phyloP scores from a whole-genome alignment of 2,329 filamentous ascomycete genomes.

The Fusarium continuum region DNA sequence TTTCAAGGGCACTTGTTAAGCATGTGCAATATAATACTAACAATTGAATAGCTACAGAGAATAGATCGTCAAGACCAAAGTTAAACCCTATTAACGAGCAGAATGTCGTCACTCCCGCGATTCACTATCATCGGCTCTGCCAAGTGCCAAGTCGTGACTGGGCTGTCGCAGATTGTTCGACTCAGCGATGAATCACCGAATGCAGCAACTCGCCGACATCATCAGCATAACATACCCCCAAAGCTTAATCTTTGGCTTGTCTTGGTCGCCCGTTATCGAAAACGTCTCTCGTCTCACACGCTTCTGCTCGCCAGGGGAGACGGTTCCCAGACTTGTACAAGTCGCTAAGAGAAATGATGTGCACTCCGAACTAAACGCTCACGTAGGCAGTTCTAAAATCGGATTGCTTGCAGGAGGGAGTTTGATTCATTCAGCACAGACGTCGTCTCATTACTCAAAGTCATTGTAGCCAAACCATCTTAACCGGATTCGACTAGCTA shows the following conservation, averaged over 20 bases:
- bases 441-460: slow-evolving; percentile 23
- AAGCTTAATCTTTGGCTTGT: slow-evolving; percentile 1
- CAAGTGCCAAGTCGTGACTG: slow-evolving; percentile 18
- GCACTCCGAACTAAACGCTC: slow-evolving; percentile 5
- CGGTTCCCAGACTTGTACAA: slow-evolving; percentile 22
- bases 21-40: not conserved
- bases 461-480: slow-evolving; percentile 21
- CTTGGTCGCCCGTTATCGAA: slow-evolving; percentile 22
- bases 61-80: not conserved
- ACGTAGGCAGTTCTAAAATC: not conserved
- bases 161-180: slow-evolving; percentile 25
- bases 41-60: not conserved
- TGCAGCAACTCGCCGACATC: slow-evolving; percentile 6
- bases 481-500: slow-evolving; percentile 2
- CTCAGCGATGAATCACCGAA: slow-evolving; percentile 20
- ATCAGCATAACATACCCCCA: not conserved
- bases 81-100: not conserved
- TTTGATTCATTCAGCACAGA: slow-evolving; percentile 17
- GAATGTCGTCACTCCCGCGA: slow-evolving; percentile 7
- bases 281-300: slow-evolving; percentile 33
- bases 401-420: slow-evolving; percentile 12
- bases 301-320: slow-evolving; percentile 9
- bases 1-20: not conserved
- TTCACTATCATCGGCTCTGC: no score
- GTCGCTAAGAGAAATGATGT: slow-evolving; percentile 31